phyloP scores from a whole-genome alignment of 2,329 filamentous ascomycete genomes.

The Fusarium sp. region DNA sequence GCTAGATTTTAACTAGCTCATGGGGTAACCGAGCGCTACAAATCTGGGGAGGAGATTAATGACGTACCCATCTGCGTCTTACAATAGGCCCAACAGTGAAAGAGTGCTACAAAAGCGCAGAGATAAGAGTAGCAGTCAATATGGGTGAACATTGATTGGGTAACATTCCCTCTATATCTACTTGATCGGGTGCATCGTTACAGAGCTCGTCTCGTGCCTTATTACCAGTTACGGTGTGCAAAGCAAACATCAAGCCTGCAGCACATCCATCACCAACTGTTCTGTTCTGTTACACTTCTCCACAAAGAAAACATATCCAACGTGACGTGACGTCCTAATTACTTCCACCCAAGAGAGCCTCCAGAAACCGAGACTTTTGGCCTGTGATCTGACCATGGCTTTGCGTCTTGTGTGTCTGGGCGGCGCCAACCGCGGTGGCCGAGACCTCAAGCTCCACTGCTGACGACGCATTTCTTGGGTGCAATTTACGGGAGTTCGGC shows the following conservation, averaged over 20 bases:
- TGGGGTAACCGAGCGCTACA: slow-evolving; percentile 10
- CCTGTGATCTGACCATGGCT: slow-evolving; percentile 19
- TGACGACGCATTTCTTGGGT: slow-evolving; percentile 40
- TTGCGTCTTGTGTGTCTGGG: slow-evolving; percentile 6
- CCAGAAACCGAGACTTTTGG: slow-evolving; percentile 10
- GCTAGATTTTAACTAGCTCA: neutral
- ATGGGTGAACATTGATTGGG: neutral
- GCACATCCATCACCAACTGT: slow-evolving; percentile 10
- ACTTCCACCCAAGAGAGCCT: neutral
- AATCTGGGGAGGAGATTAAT: slow-evolving; percentile 11
- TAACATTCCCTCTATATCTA: neutral
- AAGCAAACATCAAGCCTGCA: neutral
- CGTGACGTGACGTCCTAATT: neutral
- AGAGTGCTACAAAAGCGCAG: neutral
- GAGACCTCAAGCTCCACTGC: slow-evolving; percentile 33
- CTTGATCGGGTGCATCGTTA: slow-evolving; percentile 16
- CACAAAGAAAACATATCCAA: slow-evolving; percentile 10
- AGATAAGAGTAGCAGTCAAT: neutral
- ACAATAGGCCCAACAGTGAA: neutral
- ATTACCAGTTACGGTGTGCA: slow-evolving; percentile 25
- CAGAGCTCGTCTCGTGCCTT: slow-evolving; percentile 32
- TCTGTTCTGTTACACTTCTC: slow-evolving; percentile 14
- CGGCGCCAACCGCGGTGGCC: slow-evolving; percentile 20
- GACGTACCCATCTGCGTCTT: neutral
- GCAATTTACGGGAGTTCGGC: slow-evolving; percentile 30